Evolutionary conservation across 768 basidiomycete species (phyloP).

Genomic region (Coprinopsis sp.): DNA sequence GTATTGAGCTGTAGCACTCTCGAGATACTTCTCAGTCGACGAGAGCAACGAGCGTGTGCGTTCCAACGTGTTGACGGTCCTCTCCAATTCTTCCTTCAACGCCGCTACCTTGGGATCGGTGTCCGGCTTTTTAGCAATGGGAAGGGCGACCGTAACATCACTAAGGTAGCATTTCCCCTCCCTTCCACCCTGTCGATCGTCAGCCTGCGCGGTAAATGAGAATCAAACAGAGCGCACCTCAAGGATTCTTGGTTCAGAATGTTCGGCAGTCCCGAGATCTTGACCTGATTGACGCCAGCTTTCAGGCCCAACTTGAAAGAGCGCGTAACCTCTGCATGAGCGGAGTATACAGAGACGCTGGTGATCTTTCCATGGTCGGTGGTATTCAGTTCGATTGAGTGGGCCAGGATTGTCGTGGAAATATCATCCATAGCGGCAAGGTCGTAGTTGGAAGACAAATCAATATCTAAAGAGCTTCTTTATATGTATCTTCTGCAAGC

Average conservation of each 20-base stretch:
- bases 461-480: too few species aligned
- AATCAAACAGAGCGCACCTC: constrained; percentile 23
- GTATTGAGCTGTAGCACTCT: constrained; percentile 27
- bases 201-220: neutral
- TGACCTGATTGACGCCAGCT: constrained; percentile 37
- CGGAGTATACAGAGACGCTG: constrained; percentile 36
- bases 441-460: too few species aligned
- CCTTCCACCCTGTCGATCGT: constrained; percentile 36
- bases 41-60: constrained; percentile 24
- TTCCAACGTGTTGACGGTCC: constrained; percentile 18
- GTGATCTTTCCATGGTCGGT: constrained; percentile 38
- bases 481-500: too few species aligned
- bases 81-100: neutral
- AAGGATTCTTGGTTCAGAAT: constrained; percentile 34
- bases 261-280: constrained; percentile 34
- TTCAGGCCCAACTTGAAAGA: constrained; percentile 32
- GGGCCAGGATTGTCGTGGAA: too few species aligned
- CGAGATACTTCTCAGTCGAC: constrained; percentile 33
- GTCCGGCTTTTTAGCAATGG: constrained; percentile 12
- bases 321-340: constrained; percentile 39
- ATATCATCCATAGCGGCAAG: too few species aligned
- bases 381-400: too few species aligned
- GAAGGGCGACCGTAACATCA: constrained; percentile 32
- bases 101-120: constrained; percentile 17
- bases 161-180: constrained; percentile 37